Evolutionary conservation across 2,329 filamentous ascomycete species (phyloP).

Genomic region (Phaeoacremonium minimum): DNA sequence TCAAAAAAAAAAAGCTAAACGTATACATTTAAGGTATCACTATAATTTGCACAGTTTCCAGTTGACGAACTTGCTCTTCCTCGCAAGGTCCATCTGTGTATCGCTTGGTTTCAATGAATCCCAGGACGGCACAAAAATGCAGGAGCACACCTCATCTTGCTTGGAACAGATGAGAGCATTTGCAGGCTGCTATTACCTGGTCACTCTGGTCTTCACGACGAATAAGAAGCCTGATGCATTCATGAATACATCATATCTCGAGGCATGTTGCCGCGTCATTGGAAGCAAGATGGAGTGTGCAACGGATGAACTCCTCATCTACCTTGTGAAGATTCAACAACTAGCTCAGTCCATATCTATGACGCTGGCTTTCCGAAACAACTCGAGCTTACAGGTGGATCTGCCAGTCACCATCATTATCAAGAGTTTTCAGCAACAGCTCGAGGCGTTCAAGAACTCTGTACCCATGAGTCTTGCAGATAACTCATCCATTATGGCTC

Average conservation of each 20-base stretch:
- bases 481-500: conserved; percentile 31
- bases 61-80: conserved; percentile 42
- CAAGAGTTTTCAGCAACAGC: conserved; percentile 36
- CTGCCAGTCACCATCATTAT: conserved; percentile 36
- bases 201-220: conserved; percentile 33
- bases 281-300: conserved; percentile 34
- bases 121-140: conserved; percentile 11
- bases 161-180: conserved; percentile 43
- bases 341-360: conserved; percentile 41
- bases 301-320: conserved; percentile 37
- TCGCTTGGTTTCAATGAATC: conserved; percentile 31
- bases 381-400: conserved; percentile 19
- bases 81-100: conserved; percentile 40
- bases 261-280: conserved; percentile 36
- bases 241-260: conserved; percentile 39
- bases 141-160: conserved; percentile 17
- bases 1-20: no score
- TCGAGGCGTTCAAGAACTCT: conserved; percentile 31
- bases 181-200: conserved; percentile 44
- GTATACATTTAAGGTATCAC: conserved; percentile 33
- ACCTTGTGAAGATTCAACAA: conserved; percentile 42
- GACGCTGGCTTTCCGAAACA: conserved; percentile 26
- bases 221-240: conserved; percentile 42
- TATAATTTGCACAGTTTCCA: conserved; percentile 45
- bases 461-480: conserved; percentile 27